Base-by-base conservation (phyloP, 1,139 yeast species). In the Blastobotrys indianensis region DNA sequence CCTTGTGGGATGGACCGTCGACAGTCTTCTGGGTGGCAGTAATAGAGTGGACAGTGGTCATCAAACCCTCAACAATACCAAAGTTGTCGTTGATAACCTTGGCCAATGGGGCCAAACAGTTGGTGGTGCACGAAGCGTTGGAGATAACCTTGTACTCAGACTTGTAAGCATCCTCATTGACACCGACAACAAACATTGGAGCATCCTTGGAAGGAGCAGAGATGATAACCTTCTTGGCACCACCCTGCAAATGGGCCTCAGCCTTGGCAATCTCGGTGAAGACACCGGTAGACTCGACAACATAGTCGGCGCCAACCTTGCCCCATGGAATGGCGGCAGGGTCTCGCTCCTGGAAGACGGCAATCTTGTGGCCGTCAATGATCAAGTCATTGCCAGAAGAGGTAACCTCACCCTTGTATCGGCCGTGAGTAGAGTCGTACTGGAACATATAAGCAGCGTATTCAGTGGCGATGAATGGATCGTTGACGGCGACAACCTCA, bases 11-110 rank as follows among this genome's bases (percentile, higher is more conserved):
- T 66, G 94, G 90, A 73, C 94, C 94, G 67, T 84, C 94, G 59
- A 84, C 94, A 56, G 90, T 82, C 82, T 84, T 84, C 74, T 84
- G 94, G 67, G 92, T 82, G 66, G 94, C 94, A 61, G 94, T 84
- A 75, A 82, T 80, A 67, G 92, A 82, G 81, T 84, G 94, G 63
- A 83, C 87, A 58, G 94, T 84, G 76, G 94, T 84, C 94, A 84
- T 84, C 67, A 84, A 77, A 74, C 87, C 94, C 75, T 84, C 94
- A 65, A 80, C 83, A 63, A 84, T 79, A 54, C 92, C 92, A 67
- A 81, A 84, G 63, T 71, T 73, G 72, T 84, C 88, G 75, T 84
- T 77, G 68, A 84, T 71, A 63, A 84, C 80, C 78, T 84, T 84
- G 72, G 88, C 90, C 64, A 84, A 78, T 65, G 94, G 94, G 63